phyloP scores from a whole-genome alignment of 192 early-diverging fungal species.

The Coemansia sp. region DNA sequence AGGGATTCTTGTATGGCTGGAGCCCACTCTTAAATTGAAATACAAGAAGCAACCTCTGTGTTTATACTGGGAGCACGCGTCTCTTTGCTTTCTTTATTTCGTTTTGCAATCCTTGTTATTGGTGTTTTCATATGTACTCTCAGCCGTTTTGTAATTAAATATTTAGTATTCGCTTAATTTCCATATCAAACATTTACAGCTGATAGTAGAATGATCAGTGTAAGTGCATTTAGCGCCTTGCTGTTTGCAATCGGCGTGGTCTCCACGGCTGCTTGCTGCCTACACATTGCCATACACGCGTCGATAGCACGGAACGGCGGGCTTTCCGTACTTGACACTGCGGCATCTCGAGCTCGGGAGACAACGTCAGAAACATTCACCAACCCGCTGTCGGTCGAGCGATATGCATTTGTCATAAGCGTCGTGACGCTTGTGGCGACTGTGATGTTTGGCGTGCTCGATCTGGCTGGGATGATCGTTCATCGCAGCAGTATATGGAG shows the following conservation, averaged over 20 bases:
- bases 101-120: no score
- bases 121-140: neutral
- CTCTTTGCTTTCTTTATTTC: no score
- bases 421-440: conserved; percentile 13
- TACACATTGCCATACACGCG: conserved; percentile 19
- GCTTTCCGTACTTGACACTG: neutral
- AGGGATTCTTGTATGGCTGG: no score
- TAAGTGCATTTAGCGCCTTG: conserved; percentile 34
- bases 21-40: no score
- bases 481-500: conserved; percentile 47
- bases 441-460: conserved; percentile 26
- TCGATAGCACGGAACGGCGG: neutral
- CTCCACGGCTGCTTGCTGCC: conserved; percentile 18
- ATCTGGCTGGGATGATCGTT: conserved; percentile 39
- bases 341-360: neutral
- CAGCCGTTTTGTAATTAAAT: neutral
- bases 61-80: no score
- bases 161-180: no score
- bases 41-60: no score
- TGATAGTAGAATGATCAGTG: conserved; percentile 16
- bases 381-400: conserved; percentile 9
- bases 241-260: conserved; percentile 37
- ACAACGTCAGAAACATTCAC: neutral
- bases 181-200: no score
- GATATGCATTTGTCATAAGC: conserved; percentile 15